A percentile compares a stretch with the other conserved stretches of the same genome.
Evolutionary conservation across 75 land plant genomes (phyloP).

Genomic region (Selaginella tamariscina): DNA sequence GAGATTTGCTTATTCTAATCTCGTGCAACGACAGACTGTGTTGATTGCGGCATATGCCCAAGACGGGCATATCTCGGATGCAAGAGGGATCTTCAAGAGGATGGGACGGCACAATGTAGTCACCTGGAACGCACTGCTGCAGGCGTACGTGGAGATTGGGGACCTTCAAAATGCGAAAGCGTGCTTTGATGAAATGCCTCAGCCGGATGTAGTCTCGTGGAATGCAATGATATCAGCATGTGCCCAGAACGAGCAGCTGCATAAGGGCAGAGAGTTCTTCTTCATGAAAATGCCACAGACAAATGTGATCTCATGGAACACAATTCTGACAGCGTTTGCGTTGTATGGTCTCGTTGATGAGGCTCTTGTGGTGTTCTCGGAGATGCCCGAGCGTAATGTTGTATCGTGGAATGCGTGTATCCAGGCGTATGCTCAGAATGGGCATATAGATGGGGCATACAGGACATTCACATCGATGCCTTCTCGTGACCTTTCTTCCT

Average conservation of each 20-base stretch:
- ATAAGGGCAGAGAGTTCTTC: not conserved
- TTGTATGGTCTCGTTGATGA: not conserved
- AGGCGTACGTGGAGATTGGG: not conserved
- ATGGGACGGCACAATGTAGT: not conserved
- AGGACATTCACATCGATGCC: not conserved
- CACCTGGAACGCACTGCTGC: not conserved
- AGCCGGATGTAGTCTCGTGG: not conserved
- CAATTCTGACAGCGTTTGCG: not conserved
- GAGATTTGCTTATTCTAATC: no score
- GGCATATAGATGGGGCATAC: not conserved
- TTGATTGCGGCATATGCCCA: no score
- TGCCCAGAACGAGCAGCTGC: no score
- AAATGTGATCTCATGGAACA: not conserved
- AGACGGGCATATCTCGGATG: no score
- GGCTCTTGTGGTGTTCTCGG: not conserved
- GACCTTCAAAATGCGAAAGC: not conserved
- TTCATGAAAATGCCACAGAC: not conserved
- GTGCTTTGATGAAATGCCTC: not conserved
- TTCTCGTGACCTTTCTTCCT: not conserved
- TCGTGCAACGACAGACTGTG: no score
- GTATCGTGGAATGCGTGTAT: not conserved
- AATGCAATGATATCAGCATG: not conserved
- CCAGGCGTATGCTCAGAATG: not conserved
- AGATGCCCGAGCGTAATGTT: not conserved
- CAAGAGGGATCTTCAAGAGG: no score